phyloP scores from a whole-genome alignment of 495 filamentous ascomycete genomes.

The Staphylotrichum longicolle region DNA sequence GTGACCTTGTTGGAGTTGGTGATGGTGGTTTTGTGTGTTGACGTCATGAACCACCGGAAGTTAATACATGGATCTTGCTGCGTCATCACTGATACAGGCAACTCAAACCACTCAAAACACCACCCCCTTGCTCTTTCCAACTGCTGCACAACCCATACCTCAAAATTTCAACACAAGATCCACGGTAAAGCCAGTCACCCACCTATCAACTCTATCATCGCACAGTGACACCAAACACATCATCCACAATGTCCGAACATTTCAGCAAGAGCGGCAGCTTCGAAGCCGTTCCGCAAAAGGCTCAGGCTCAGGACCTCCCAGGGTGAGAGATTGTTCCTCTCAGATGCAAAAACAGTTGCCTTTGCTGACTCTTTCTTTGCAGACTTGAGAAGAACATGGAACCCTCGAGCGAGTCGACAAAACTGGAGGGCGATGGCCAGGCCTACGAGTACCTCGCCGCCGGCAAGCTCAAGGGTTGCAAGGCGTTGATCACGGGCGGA shows the following conservation, averaged over 20 bases:
- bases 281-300: slow-evolving; percentile 14
- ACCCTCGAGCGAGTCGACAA: slow-evolving; percentile 29
- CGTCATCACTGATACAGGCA: no score
- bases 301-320: slow-evolving; percentile 18
- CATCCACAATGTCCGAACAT: slow-evolving; percentile 9
- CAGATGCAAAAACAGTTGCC: not conserved
- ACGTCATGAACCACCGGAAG: no score
- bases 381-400: slow-evolving; percentile 32
- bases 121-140: no score
- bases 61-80: no score
- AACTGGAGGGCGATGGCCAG: slow-evolving; percentile 26
- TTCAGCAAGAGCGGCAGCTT: slow-evolving; percentile 13
- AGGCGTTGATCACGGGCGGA: slow-evolving; percentile 56
- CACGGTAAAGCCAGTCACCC: no score
- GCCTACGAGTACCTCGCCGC: slow-evolving; percentile 31
- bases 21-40: no score
- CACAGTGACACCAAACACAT: not conserved
- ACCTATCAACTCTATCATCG: not conserved
- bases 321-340: not conserved
- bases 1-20: no score
- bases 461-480: slow-evolving; percentile 51
- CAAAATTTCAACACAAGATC: no score
- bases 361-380: not conserved
- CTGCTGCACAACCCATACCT: no score
- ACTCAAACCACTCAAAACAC: no score